These are phyloP conservation scores for Striga hermonthica DNA, from an alignment of 305 asterid species.

Conservation along the genomic window DNA sequence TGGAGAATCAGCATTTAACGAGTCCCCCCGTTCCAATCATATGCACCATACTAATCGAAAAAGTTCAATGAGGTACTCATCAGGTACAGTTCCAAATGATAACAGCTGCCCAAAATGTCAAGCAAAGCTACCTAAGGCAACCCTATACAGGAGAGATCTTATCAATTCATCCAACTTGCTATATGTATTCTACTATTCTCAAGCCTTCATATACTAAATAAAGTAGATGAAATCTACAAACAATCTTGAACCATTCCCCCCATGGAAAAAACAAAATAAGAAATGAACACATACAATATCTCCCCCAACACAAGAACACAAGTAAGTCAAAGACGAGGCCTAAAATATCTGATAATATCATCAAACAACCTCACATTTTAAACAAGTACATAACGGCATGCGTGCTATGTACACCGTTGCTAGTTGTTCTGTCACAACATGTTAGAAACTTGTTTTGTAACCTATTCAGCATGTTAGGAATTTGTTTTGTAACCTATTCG, in stretches of 20 bases:
- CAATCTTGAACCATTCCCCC: neutral
- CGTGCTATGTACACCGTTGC: neutral
- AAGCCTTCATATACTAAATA: conserved; percentile 6
- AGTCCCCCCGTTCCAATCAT: neutral
- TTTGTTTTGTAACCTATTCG: neutral
- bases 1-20: conserved; percentile 1
- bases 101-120: conserved; percentile 1
- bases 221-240: neutral
- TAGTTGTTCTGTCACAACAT: neutral
- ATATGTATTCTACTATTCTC: neutral
- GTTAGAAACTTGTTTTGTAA: conserved; percentile 16
- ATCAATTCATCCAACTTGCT: neutral
- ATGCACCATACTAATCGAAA: neutral
- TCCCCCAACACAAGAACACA: too few relatives aligned
- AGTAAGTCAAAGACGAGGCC: too few relatives aligned
- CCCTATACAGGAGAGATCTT: too few relatives aligned
- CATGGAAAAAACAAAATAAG: neutral
- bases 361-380: neutral
- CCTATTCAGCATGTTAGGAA: neutral
- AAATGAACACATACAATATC: too few relatives aligned
- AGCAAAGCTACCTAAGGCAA: conserved; percentile 6
- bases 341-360: too few relatives aligned
- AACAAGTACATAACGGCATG: neutral
- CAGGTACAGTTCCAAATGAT: neutral
- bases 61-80: neutral